phyloP scores from a whole-genome alignment of 768 basidiomycete genomes.

The Cyathus striatus region DNA sequence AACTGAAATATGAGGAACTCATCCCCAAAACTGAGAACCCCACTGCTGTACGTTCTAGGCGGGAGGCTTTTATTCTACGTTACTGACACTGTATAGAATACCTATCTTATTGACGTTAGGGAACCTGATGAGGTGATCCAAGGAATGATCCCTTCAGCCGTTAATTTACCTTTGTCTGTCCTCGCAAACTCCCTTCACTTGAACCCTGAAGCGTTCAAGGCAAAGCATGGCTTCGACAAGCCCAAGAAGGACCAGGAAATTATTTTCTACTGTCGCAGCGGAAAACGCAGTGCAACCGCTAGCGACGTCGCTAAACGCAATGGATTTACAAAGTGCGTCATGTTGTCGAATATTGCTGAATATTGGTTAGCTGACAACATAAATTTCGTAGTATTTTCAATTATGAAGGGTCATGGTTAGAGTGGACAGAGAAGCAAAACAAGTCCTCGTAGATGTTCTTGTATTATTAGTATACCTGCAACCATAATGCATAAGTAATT shows the following conservation, averaged over 20 bases:
- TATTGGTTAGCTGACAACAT: neutral
- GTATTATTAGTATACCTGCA: neutral
- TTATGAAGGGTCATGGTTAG: constrained; percentile 85
- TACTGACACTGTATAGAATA: constrained; percentile 41
- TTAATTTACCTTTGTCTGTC: constrained; percentile 83
- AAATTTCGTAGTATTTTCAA: constrained; percentile 51
- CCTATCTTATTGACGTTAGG: constrained; percentile 84
- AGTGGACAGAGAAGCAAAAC: constrained; percentile 65
- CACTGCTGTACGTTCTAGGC: constrained; percentile 40
- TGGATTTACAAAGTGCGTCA: constrained; percentile 73
- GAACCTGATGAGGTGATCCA: constrained; percentile 89
- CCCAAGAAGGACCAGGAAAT: constrained; percentile 68
- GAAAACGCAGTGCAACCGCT: constrained; percentile 77
- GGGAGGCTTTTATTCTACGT: constrained; percentile 3
- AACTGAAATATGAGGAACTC: constrained; percentile 75
- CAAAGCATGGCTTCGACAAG: constrained; percentile 70
- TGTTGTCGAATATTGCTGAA: neutral
- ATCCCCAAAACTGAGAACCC: constrained; percentile 79
- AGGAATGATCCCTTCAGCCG: constrained; percentile 89
- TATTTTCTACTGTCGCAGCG: constrained; percentile 89
- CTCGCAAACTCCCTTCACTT: constrained; percentile 65
- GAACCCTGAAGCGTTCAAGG: constrained; percentile 47
- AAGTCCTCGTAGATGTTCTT: constrained; percentile 15
- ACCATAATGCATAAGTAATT: neutral
- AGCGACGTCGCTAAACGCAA: constrained; percentile 76